Evolutionary conservation across 176 grass and related monocot species (phyloP).

Genomic region (Musa troglodytarum): DNA sequence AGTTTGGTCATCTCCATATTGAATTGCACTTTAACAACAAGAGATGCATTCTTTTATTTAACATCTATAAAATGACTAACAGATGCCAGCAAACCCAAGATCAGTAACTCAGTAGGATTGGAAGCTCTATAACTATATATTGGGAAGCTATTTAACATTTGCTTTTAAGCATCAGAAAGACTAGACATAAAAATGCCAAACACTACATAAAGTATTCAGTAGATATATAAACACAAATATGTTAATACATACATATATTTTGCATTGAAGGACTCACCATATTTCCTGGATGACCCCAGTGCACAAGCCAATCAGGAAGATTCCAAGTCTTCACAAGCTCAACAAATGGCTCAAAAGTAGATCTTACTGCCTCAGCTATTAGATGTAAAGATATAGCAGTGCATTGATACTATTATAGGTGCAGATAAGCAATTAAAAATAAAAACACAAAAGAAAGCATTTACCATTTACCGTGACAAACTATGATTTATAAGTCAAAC

Average conservation of each 20-base stretch:
- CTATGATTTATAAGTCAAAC: background rate
- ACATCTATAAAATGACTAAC: no score
- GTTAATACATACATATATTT: background rate
- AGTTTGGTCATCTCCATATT: no score
- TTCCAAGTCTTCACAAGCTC: conserved; percentile 64
- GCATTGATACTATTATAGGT: background rate
- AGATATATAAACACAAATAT: background rate
- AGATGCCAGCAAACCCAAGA: no score
- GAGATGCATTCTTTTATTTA: no score
- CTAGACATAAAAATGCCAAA: background rate
- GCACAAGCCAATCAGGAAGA: conserved; percentile 79
- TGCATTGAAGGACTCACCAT: conserved; percentile 43
- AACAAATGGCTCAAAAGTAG: conserved; percentile 66
- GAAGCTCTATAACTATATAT: no score
- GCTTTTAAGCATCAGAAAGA: no score
- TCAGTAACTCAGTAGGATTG: no score
- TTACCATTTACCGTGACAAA: background rate
- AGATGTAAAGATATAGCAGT: background rate
- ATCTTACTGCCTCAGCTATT: conserved; percentile 35
- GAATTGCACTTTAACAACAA: no score
- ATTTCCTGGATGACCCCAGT: conserved; percentile 94
- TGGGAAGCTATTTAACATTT: no score
- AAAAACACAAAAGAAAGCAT: background rate
- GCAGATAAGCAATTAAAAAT: background rate
- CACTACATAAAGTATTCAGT: background rate